Percentiles rank a stretch among this genome's conserved stretches.
These are phyloP conservation scores for Fomitopsis pinicola DNA, from an alignment of 1,284 basidiomycete species.

Conservation along the genomic window DNA sequence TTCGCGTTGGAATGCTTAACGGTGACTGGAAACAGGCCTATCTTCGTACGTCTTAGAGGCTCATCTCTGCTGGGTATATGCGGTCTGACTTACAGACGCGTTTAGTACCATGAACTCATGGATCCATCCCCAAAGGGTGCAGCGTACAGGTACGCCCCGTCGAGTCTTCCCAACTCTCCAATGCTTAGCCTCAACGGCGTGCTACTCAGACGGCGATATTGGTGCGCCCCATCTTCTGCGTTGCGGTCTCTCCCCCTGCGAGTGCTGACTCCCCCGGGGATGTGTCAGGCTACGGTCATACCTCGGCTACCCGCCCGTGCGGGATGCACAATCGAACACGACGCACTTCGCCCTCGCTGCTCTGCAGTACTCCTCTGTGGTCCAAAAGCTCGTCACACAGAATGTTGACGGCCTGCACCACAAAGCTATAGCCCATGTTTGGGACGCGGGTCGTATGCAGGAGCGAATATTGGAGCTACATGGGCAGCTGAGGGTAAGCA, in stretches of 20 bases:
- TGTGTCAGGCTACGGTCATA: constrained; percentile 73
- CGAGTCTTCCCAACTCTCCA: not conserved
- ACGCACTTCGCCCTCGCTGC: constrained; percentile 85
- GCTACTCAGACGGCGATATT: constrained; percentile 63
- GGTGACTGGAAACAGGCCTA: constrained; percentile 35
- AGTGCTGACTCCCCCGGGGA: not conserved
- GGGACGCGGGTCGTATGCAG: constrained; percentile 33
- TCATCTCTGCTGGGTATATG: not conserved
- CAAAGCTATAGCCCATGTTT: constrained; percentile 53
- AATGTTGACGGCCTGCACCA: constrained; percentile 91
- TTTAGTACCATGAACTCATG: constrained; percentile 76
- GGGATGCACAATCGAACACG: constrained; percentile 78
- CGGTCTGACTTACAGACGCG: not conserved
- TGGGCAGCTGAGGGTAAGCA: constrained; percentile 77
- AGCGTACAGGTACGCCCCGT: constrained; percentile 52
- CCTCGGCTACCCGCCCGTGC: constrained; percentile 78
- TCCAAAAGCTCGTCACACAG: constrained; percentile 78
- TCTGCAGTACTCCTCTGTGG: constrained; percentile 64
- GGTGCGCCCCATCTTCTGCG: constrained; percentile 34
- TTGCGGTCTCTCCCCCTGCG: too few species aligned
- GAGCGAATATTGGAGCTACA: constrained; percentile 78
- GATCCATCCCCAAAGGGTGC: constrained; percentile 64
- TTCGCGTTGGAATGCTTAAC: constrained; percentile 44
- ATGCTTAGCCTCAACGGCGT: not conserved
- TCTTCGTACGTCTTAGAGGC: constrained; percentile 17